Base-by-base conservation (phyloP, 2,329 filamentous ascomycete species). In the Ceratocystis destructans region DNA sequence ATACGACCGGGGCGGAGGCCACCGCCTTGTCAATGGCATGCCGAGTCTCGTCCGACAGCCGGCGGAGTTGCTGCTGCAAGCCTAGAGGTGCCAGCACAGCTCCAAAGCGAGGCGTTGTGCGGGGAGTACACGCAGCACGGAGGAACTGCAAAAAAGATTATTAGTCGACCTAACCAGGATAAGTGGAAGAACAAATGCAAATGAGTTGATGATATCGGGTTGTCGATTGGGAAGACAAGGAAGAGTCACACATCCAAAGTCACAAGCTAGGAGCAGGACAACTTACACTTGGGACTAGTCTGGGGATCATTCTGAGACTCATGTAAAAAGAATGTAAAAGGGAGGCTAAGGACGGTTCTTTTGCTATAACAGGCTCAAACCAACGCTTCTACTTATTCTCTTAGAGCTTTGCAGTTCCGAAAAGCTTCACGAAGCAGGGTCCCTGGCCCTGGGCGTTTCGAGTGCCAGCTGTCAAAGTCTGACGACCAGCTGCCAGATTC, bases 1-100 rank as follows among this genome's bases (percentile, higher is more conserved):
- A 82, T 0, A 99, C 94, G 0, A 99, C 93, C 1, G 93, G 93
- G 0, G 92, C 88, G 0, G 91, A 92, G 28, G 79, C 81, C 17
- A 99, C 87, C 41, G 93, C 93, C 75, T 91, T 90, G 76, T 96
- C 90, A 72, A 99, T 99, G 31, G 92, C 91, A 48, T 84, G 77
- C 69, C 83, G 85, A 10, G 89, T 94, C 73, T 90, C 83, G 71
- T 87, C 83, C 41, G 93, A 96, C 61, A 99, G 83, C 8, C 31
- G 48, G 10, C 67, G 67, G 25, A 63, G 45, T 44, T 55, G 55
- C 28, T 59, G 53, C 28, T 33, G 53, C 28, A 59, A 0, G 1
- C 53, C 25, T 20, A 37, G 10, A 28, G 45, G 46, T 8, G 20
- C 41, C 61, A 63, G 44, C 25, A 37, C 62, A 17, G 25, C 25